Base-by-base conservation (phyloP, 306 rosid genomes). In the Rosa chinensis region DNA sequence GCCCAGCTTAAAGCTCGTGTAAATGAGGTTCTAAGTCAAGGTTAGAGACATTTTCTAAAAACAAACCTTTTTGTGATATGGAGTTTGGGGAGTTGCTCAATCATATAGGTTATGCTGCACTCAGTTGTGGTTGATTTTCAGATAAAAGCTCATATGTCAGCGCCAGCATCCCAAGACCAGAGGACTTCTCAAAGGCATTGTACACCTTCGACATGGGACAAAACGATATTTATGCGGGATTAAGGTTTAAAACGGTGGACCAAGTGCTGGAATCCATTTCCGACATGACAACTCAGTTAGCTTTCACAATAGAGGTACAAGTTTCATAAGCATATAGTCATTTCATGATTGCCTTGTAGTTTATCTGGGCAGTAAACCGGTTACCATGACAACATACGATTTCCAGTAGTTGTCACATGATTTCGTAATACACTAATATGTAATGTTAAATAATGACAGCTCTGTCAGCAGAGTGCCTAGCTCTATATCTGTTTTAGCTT, bases 191-290 rank as follows among this genome's bases (percentile, higher is more conserved):
- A 5, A 72, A 50, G 52, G 78, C 85, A 61, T 40, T 82, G 62
- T 78, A 78, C 72, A 78, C 82, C 40, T 23, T 77, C 37, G 85
- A 78, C 72, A 37, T 69, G 6, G 79, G 85, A 66, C 79, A 77
- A 43, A 78, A 66, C 47, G 85, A 82, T 44, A 75, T 82, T 72
- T 1, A 17, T 58, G 61, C 35, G 28, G 77, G 48, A 35, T 25
- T 77, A 23, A 66, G 25, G 61, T 63, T 9, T 18, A 77, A 73
- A 58, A 25, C 82, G 2, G 21, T 52, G 50, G 82, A 82, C 13
- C 79, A 56, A 73, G 39, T 72, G 25, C 66, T 37, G 63, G 75
- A 40, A 45, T 78, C 76, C 72, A 56, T 82, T 18, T 52, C 79
- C 20, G 40, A 20, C 20, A 78, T 74, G 52, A 66, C 43, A 11